These are phyloP conservation scores for Chlorella sp. DNA, from an alignment of 139 green algal genomes.

Conservation along the genomic window DNA sequence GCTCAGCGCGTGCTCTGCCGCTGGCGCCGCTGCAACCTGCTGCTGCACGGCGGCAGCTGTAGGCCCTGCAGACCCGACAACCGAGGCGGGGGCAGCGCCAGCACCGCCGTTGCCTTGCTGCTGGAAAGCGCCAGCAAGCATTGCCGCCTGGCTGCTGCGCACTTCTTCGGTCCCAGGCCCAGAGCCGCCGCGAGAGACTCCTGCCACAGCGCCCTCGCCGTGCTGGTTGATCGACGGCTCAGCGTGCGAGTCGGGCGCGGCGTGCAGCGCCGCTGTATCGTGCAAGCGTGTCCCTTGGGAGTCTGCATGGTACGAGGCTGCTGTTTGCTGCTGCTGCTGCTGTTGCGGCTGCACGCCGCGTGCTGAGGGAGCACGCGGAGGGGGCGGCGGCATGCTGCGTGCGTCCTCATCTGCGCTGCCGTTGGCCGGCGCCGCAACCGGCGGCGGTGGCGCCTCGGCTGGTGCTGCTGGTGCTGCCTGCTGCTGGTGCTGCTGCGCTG, in stretches of 20 bases:
- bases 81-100: neutral
- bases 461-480: neutral
- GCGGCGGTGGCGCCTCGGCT: neutral
- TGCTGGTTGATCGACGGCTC: constrained; percentile 43
- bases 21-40: neutral
- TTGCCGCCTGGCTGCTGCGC: neutral
- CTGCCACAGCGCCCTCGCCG: neutral
- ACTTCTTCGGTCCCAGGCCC: neutral
- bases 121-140: constrained; percentile 3
- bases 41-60: neutral
- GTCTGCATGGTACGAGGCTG: constrained; percentile 41
- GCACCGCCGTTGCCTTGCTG: neutral
- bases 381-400: constrained; percentile 42
- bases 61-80: neutral
- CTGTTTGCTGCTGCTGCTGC: constrained; percentile 15
- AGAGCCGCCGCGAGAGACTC: neutral
- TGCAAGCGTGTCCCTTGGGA: constrained; percentile 40
- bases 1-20: constrained; percentile 1
- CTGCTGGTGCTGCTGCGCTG: constrained; percentile 8
- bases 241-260: neutral
- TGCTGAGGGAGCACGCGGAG: constrained; percentile 12
- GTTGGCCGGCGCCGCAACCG: neutral
- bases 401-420: constrained; percentile 26
- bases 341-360: neutral
- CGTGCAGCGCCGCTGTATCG: neutral